Base-by-base conservation (phyloP, 257 asterid species). In the Paraleonurus japonicus region DNA sequence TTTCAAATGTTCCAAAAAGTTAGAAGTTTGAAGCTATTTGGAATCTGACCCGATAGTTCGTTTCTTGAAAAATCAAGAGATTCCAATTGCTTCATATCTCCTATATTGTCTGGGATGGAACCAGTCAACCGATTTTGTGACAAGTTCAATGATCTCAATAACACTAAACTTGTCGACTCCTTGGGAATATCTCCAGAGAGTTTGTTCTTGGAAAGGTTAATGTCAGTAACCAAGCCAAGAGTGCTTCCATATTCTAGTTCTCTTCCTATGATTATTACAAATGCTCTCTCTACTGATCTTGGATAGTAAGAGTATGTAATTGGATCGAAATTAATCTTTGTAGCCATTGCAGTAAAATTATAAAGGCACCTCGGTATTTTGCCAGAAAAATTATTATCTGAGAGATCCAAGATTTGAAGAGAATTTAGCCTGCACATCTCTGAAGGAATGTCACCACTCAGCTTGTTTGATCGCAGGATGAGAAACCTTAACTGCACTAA, bases 341-440 rank as follows among this genome's bases (percentile, higher is more conserved):
- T 80, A 45, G 63, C 60, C 79, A 71, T 68, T 10, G 76, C 78
- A 2, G 80, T 79, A 6, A 76, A 62, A 22, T 76, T 76, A 19
- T n/a, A 55, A 17, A 82, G 24, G 35, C 81, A 80, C 4, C 19
- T 8, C 0, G 83, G 83, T 27, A 74, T 77, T 0, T 2, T 17
- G 19, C 85, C 82, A 2, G 48, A 66, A 10, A 82, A 15, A 1
- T 55, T 30, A 28, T 80, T 79, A 19, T 19, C 7, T 19, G 85
- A 74, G 26, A 78, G 63, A 43, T 78, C 80, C 70, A 81, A 45
- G 26, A 81, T 57, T 57, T 76, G 82, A 24, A 79, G 70, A 32
- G 33, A 26, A 4, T 51, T 26, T 2, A 82, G 73, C 45, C 48
- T 47, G 55, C 82, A 82, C 20, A 79, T 27, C 4, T 45, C 15